phyloP scores from a whole-genome alignment of 2,329 filamentous ascomycete species.

The Malbranchea zuffiana region DNA sequence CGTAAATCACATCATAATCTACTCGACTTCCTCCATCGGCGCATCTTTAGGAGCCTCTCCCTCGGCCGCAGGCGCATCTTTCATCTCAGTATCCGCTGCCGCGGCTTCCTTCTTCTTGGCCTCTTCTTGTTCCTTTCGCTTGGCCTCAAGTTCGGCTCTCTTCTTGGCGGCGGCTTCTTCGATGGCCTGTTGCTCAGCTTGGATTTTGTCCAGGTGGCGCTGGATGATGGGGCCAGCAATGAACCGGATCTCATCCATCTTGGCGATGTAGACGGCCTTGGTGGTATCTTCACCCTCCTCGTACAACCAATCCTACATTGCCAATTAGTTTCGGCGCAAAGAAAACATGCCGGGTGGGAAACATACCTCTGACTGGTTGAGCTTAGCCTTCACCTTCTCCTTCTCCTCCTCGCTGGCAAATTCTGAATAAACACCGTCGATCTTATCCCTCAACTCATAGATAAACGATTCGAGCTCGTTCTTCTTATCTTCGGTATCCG shows the following conservation, averaged over 20 bases:
- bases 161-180: constrained; percentile 56
- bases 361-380: constrained; percentile 75
- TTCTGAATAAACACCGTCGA: constrained; percentile 81
- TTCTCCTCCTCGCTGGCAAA: constrained; percentile 91
- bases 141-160: constrained; percentile 58
- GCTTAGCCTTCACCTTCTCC: constrained; percentile 69
- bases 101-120: constrained; percentile 40
- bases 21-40: constrained; percentile 14
- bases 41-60: constrained; percentile 6
- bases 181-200: constrained; percentile 71
- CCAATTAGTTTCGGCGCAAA: not conserved
- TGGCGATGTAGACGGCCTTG: constrained; percentile 87
- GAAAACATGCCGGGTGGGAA: not conserved
- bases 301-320: constrained; percentile 82
- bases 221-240: constrained; percentile 85
- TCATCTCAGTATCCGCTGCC: constrained; percentile 46
- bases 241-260: constrained; percentile 89
- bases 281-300: constrained; percentile 91
- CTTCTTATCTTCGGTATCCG: constrained; percentile 98
- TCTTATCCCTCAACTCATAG: constrained; percentile 91
- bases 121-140: constrained; percentile 64
- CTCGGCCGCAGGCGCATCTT: constrained; percentile 40
- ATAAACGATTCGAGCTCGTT: constrained; percentile 98
- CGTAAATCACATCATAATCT: constrained; percentile 8
- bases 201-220: constrained; percentile 89